Evolutionary conservation across 495 filamentous ascomycete species (phyloP).

Genomic region (Achaetomiella virescens): DNA sequence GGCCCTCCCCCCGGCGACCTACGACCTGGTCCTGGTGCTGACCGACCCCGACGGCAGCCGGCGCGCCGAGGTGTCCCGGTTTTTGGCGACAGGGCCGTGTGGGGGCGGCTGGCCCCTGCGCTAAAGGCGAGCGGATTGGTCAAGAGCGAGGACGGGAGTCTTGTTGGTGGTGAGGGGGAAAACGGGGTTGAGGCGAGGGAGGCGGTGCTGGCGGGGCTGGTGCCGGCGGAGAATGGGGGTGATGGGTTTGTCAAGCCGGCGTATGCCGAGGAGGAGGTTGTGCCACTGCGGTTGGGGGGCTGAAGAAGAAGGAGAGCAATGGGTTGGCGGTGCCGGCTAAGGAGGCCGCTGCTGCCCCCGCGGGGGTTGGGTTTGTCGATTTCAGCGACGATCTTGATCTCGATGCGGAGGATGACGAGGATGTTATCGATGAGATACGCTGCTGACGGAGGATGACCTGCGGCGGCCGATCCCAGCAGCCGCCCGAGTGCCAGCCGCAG

Average conservation of each 20-base stretch:
- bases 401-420: conserved; percentile 52
- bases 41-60: conserved; percentile 62
- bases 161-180: conserved; percentile 31
- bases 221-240: conserved; percentile 37
- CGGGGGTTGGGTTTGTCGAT: conserved; percentile 68
- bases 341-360: conserved; percentile 22
- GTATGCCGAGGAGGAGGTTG: conserved; percentile 56
- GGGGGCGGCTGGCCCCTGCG: conserved; percentile 57
- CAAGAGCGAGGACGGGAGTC: conserved; percentile 59
- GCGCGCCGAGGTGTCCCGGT: conserved; percentile 50
- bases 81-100: conserved; percentile 61
- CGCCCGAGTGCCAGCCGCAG: conserved; percentile 76
- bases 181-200: conserved; percentile 51
- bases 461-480: conserved; percentile 63
- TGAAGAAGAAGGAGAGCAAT: conserved; percentile 55
- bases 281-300: conserved; percentile 63
- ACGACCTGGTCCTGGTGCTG: conserved; percentile 81
- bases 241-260: conserved; percentile 67
- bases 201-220: conserved; percentile 75
- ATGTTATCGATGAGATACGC: conserved; percentile 86
- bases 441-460: conserved; percentile 78
- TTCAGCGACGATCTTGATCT: conserved; percentile 61
- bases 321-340: conserved; percentile 12
- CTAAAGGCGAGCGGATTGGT: conserved; percentile 68
- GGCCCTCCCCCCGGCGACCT: conserved; percentile 65